A percentile compares a stretch with the other conserved stretches of the same genome.
Evolutionary conservation across 2,329 filamentous ascomycete species (phyloP).

Genomic region (Polychaeton citri): DNA sequence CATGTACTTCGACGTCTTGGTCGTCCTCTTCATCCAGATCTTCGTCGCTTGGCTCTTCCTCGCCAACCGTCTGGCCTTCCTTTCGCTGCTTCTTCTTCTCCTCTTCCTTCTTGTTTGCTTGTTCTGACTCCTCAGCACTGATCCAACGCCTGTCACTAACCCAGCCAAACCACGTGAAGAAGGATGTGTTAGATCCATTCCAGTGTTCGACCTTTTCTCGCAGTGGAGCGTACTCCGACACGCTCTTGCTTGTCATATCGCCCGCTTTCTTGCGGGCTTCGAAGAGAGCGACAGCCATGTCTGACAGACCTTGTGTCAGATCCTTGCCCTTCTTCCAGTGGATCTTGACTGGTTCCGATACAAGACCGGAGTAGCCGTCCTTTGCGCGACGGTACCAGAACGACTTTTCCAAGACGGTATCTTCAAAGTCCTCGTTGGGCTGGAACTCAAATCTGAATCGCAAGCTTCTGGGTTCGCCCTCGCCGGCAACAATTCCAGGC

Average conservation of each 20-base stretch:
- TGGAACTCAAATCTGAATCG: conserved; percentile 65
- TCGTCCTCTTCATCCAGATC: conserved; percentile 43
- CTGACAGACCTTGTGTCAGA: conserved; percentile 65
- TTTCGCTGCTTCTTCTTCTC: conserved; percentile 40
- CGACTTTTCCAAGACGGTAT: conserved; percentile 72
- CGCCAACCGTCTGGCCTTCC: conserved; percentile 24
- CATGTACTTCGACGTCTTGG: conserved; percentile 70
- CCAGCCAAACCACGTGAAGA: conserved; percentile 86
- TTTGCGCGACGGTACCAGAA: conserved; percentile 69
- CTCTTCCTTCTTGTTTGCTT: conserved; percentile 47
- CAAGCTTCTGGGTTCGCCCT: conserved; percentile 70
- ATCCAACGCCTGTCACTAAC: conserved; percentile 49
- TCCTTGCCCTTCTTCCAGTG: conserved; percentile 69
- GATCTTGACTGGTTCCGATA: conserved; percentile 80
- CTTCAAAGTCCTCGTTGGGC: conserved; percentile 70
- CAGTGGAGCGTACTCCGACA: conserved; percentile 43
- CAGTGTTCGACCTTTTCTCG: conserved; percentile 36
- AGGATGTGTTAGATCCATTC: conserved; percentile 44
- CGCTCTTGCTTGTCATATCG: conserved; percentile 28
- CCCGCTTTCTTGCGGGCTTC: conserved; percentile 44
- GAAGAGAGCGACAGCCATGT: conserved; percentile 56
- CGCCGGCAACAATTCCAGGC: conserved; percentile 51
- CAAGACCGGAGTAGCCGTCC: conserved; percentile 60
- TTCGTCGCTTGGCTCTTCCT: conserved; percentile 28
- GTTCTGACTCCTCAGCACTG: conserved; percentile 56